Base-by-base conservation (phyloP, 306 rosid species). In the Rosa chinensis region DNA sequence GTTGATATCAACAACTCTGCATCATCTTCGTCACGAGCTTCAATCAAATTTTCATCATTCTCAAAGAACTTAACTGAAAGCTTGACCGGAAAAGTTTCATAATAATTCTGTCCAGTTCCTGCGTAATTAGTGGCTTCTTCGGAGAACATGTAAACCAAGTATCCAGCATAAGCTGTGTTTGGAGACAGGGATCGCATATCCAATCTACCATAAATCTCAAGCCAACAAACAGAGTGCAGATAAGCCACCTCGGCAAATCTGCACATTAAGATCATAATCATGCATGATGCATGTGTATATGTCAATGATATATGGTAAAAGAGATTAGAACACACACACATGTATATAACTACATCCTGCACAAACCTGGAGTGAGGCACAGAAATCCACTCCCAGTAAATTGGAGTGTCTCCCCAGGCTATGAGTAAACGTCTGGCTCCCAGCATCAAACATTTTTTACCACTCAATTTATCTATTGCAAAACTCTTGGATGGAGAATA, bases 241-340 rank as follows among this genome's bases (percentile, higher is more conserved):
- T 63, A 42, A 61, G 62, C 18, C 40, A 43, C 37, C 62, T 76
- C 71, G 8, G 8, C 28, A 47, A 76, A 76, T 64, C 72, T 76
- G 20, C 32, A 39, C 32, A 56, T 39, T 17, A 6, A 53, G 8
- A 14, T 12, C 37, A 48, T 3, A 14, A 48, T 48, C 16, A 14
- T 49, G 18, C 13, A 13, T 49, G 13, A 4, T 49, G 4, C 5
- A 12, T 49, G 18, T 55, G 17, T 39, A 16, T 39, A 1, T 66
- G 39, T 8, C 44, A 66, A 37, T 14, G 21, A 35, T 3, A 35
- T 1, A 37, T 13, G 52, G 4, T 48, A 13, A 48, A 48, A 48
- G 52, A 48, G 11, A 8, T 8, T 48, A 48, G 52, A 17, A 2
- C 12, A 45, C 5, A 48, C 16, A 48, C 37, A 32, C 3, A 32